Conservation (phyloP, 2,329 filamentous ascomycete species). For the Phialophora macrospora region DNA sequence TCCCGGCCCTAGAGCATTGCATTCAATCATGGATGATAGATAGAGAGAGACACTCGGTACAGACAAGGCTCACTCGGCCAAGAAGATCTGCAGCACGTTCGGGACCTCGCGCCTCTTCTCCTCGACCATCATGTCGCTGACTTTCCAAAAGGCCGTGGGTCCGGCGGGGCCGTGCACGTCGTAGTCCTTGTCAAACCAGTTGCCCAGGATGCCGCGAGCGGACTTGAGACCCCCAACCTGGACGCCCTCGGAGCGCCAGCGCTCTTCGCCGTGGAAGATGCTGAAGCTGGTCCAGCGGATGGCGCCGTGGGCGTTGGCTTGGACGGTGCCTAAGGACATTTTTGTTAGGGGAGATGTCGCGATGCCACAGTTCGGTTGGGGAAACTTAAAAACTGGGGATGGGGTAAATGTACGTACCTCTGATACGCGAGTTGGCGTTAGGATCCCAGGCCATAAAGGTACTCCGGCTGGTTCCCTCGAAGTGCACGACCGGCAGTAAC, state of each 20-base stretch:
- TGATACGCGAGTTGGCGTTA: constrained; percentile 69
- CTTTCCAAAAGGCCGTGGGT: constrained; percentile 79
- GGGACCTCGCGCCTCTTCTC: constrained; percentile 23
- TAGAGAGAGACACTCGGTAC: too few relatives aligned
- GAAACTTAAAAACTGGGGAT: too few relatives aligned
- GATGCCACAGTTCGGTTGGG: constrained; percentile 24
- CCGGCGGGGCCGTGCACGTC: constrained; percentile 72
- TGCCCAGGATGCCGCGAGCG: constrained; percentile 71
- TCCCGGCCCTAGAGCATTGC: not conserved
- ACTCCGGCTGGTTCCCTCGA: constrained; percentile 65
- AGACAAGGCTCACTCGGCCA: constrained; percentile 6
- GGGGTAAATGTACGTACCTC: constrained; percentile 54
- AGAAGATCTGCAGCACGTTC: constrained; percentile 23
- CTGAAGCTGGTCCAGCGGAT: constrained; percentile 75
- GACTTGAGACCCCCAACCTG: constrained; percentile 72
- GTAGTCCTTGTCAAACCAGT: constrained; percentile 79
- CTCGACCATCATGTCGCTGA: constrained; percentile 56
- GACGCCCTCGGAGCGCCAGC: constrained; percentile 77
- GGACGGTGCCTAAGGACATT: constrained; percentile 59
- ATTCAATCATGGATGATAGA: not conserved
- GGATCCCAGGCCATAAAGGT: constrained; percentile 70
- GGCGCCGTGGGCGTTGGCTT: constrained; percentile 70
- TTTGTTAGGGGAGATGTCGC: constrained; percentile 34
- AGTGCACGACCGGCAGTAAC: constrained; percentile 66
- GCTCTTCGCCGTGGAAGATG: constrained; percentile 67